Percentiles rank a stretch among this genome's conserved stretches.
Conservation (phyloP, 805 yeast genomes). For the Sporopachydermia lactativora region DNA sequence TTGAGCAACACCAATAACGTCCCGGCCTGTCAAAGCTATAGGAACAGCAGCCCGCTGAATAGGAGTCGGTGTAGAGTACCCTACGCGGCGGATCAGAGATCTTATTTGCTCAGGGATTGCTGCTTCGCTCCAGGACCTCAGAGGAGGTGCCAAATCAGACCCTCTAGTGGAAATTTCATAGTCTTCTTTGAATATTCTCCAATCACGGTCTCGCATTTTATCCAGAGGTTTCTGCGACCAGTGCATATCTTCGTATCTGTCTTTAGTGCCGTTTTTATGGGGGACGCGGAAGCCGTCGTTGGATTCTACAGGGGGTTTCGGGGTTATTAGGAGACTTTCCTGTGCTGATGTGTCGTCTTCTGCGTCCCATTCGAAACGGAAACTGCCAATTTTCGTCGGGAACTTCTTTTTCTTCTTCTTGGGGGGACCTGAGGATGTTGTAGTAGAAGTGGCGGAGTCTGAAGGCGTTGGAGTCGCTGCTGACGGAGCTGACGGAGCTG, state of each 20-base stretch:
- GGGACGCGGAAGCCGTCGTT: constrained; percentile 6
- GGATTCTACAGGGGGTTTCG: constrained; percentile 11
- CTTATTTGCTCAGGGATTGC: constrained; percentile 27
- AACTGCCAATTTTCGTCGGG: constrained; percentile 21
- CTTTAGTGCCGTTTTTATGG: constrained; percentile 11
- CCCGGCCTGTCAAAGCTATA: constrained; percentile 39
- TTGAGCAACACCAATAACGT: constrained; percentile 82
- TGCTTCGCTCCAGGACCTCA: constrained; percentile 64
- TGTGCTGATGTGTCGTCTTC: constrained; percentile 48
- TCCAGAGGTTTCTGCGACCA: constrained; percentile 59
- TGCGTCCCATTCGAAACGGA: constrained; percentile 56
- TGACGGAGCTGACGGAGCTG: constrained; percentile 4
- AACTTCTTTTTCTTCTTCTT: constrained; percentile 9
- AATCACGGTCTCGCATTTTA: constrained; percentile 70
- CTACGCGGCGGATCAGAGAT: constrained; percentile 15
- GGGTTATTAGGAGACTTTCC: constrained; percentile 26
- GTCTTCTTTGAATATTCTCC: constrained; percentile 80
- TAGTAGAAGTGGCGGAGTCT: constrained; percentile 5
- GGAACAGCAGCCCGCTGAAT: constrained; percentile 87
- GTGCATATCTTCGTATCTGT: constrained; percentile 17
- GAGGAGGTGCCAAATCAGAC: constrained; percentile 32
- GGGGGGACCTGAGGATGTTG: constrained; percentile 4
- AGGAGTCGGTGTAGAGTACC: constrained; percentile 66
- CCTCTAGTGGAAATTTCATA: constrained; percentile 48
- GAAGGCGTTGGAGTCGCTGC: constrained; percentile 5